Conservation (phyloP, 768 basidiomycete genomes). For the Dacryopinax spathularia region DNA sequence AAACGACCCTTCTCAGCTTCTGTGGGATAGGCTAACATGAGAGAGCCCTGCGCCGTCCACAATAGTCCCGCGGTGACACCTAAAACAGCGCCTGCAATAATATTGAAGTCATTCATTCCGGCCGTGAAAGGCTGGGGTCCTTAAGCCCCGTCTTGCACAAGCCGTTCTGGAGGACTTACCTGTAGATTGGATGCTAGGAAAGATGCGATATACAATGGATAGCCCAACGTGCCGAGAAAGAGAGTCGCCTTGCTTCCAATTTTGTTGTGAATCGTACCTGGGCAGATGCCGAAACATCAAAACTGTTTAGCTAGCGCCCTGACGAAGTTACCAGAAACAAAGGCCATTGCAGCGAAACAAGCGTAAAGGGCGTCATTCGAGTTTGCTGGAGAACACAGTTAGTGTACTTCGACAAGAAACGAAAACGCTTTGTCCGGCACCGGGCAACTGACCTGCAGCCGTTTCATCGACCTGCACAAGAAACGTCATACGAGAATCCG, state of each 20-base stretch:
- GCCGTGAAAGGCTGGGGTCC: slow-evolving; percentile 8
- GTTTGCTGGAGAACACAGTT: no score
- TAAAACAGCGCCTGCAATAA: slow-evolving; percentile 58
- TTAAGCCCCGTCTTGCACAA: not conserved
- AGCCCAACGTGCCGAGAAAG: slow-evolving; percentile 57
- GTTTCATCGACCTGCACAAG: not conserved
- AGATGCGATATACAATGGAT: slow-evolving; percentile 59
- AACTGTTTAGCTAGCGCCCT: no score
- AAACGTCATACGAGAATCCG: no score
- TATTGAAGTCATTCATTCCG: slow-evolving; percentile 64
- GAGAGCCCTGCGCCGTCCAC: slow-evolving; percentile 78
- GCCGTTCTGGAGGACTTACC: not conserved
- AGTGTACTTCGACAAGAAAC: not conserved
- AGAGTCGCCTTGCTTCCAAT: slow-evolving; percentile 66
- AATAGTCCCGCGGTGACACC: slow-evolving; percentile 58
- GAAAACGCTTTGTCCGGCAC: not conserved
- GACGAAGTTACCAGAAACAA: not conserved
- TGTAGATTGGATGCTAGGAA: slow-evolving; percentile 37
- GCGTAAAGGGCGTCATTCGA: not conserved
- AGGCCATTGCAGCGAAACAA: not conserved
- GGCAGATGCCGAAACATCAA: not conserved
- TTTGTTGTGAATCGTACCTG: slow-evolving; percentile 58
- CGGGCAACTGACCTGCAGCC: not conserved
- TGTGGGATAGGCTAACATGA: slow-evolving; percentile 74
- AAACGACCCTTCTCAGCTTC: slow-evolving; percentile 62